Base-by-base conservation (phyloP, 2,329 filamentous ascomycete genomes). In the Aureobasidium sp. region DNA sequence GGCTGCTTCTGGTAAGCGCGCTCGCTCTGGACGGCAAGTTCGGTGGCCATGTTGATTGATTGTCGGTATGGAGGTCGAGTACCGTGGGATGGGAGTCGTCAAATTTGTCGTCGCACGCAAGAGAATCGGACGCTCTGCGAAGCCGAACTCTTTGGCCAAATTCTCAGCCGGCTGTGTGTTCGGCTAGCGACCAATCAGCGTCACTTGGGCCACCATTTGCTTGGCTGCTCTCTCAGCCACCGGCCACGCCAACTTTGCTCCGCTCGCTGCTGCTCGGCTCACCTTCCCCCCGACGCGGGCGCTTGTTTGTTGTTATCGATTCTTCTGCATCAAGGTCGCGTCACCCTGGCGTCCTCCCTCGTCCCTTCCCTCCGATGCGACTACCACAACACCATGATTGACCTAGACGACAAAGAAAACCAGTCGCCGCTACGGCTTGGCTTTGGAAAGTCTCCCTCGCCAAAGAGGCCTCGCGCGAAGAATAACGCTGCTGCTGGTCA, bases 1-100 rank as follows among this genome's bases (percentile, higher is more conserved):
- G 94, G 94, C 87, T 99, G 93, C 89, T 99, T 99, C 83, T 97
- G 94, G 90, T 90, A 99, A 86, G 94, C 94, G 85, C 94, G 93
- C 89, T 99, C 94, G 79, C 91, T 95, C 88, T 99, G 94, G 82
- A 99, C 94, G 80, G 91, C 96, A 84, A 97, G 86, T 86, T 96
- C 91, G 86, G 91, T 96, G 79, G 91, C 91, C 91, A 96, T 96
- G 80, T 78, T 86, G 83, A 81, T 81, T 47, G 59, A 50, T 53
- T 58, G 42, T 37, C 62, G 62, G 27, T 45, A 45, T 55, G 37
- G 61, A 41, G 47, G 52, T 63, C 61, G 61, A 48, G 36, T 36
- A 58, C 61, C 45, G 50, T 42, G 34, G 54, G 42, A 36, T 44
- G 54, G 53, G 36, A 36, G 59, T 55, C 42, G 59, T 61, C 59